Base-by-base conservation (phyloP, 208 protist genomes). In the Trichomonas vaginalis region DNA sequence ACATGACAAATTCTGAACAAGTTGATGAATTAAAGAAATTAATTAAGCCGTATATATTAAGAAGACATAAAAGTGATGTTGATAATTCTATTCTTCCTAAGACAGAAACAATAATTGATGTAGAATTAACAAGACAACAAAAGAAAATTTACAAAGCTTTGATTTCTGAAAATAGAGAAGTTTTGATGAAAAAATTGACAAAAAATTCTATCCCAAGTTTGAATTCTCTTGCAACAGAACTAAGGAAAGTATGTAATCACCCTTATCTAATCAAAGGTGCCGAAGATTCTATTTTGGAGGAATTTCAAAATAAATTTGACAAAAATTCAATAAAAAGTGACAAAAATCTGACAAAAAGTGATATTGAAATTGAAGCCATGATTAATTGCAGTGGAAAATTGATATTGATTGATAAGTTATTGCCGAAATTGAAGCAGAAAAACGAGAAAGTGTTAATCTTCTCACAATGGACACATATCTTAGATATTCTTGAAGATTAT, bases 371-470 rank as follows among this genome's bases (percentile, higher is more conserved):
- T 9, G 37, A 95, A 49, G 17, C 35, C 21, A 49, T 95, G 27
- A 70, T 95, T 32, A 37, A 83, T 17, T 40, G 40, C 0, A 51
- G 40, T 12, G 96, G 96, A 61, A 97, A 96, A 95, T 46, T 95
- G 51, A 40, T 62, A 35, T 27, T 96, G 23, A 47, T 97, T 10
- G 97, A 97, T 79, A 96, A 97, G 96, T 82, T 97, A 27, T 96
- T 97, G 0, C 35, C 95, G n/a, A 95, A 96, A 49, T 95, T 98
- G 12, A 96, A 97, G 92, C 49, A 32, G 17, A 45, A 97, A 92
- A 97, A 98, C n/a, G 98, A 98, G 95, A 98, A 99, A 95, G 98
- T 99, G 4, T 97, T 99, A 46, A 99, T 99, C 56, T 99, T 99
- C 97, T 99, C 98, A 14, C 98, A 99, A 96, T 99, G 99, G 97